Evolutionary conservation across 768 basidiomycete species (phyloP).

Genomic region (Saitozyma sp.): DNA sequence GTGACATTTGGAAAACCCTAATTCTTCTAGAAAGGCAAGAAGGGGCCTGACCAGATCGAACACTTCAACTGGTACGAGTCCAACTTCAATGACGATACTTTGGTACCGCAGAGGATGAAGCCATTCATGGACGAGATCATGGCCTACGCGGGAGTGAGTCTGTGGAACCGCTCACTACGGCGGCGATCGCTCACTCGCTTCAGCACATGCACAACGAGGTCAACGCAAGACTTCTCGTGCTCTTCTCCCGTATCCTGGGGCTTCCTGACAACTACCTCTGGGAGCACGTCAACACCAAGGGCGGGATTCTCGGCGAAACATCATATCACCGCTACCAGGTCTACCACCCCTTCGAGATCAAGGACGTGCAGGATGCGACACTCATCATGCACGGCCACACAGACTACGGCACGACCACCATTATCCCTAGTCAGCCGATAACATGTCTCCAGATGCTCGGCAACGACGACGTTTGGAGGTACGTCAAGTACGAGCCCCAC

Average conservation of each 20-base stretch:
- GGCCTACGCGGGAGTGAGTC: slow-evolving; percentile 10
- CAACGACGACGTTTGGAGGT: slow-evolving; percentile 24
- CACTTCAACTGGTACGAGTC: slow-evolving; percentile 20
- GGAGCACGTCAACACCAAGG: slow-evolving; percentile 17
- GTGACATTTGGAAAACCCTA: too few relatives aligned
- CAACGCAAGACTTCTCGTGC: slow-evolving; percentile 8
- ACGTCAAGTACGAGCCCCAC: slow-evolving; percentile 26
- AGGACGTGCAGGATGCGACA: slow-evolving; percentile 8
- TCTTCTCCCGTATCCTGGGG: slow-evolving; percentile 23
- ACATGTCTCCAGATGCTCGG: slow-evolving; percentile 31
- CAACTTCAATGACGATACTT: slow-evolving; percentile 1
- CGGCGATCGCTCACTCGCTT: too few relatives aligned
- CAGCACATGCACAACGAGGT: slow-evolving; percentile 2
- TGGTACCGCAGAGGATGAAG: slow-evolving; percentile 10
- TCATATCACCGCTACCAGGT: slow-evolving; percentile 10
- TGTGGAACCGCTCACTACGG: too few relatives aligned
- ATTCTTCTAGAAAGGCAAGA: too few relatives aligned
- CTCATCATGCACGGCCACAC: slow-evolving; percentile 32
- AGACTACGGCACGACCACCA: slow-evolving; percentile 23
- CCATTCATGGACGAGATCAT: slow-evolving; percentile 20
- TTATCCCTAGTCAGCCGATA: slow-evolving; percentile 29
- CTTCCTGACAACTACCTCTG: slow-evolving; percentile 19
- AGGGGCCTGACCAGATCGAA: slow-evolving; percentile 18
- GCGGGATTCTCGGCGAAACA: slow-evolving; percentile 8
- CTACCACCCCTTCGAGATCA: slow-evolving; percentile 10